Conservation (phyloP, 805 yeast genomes). For the Zygoascus tannicola region DNA sequence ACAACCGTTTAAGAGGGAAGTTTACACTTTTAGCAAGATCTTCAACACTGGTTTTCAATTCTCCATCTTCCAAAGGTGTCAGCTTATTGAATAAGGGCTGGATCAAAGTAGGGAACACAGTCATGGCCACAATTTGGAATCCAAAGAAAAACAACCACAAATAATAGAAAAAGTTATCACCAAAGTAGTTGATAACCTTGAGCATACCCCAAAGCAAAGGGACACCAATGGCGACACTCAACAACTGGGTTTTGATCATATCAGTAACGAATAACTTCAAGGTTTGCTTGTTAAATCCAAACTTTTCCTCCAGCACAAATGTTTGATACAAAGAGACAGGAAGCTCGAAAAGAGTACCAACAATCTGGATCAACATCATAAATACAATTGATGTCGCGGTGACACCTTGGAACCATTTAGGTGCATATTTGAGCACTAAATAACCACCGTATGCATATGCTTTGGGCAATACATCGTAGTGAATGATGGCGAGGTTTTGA, state of each 20-base stretch:
- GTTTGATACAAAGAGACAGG: constrained; percentile 70
- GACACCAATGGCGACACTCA: constrained; percentile 53
- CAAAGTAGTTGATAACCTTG: constrained; percentile 71
- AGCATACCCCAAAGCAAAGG: constrained; percentile 69
- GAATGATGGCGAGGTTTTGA: constrained; percentile 49
- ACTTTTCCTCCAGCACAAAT: constrained; percentile 85
- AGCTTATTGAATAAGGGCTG: constrained; percentile 90
- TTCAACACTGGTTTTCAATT: constrained; percentile 73
- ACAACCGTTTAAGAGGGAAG: constrained; percentile 81
- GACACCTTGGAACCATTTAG: constrained; percentile 38
- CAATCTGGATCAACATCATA: constrained; percentile 39
- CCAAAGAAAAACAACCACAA: constrained; percentile 60
- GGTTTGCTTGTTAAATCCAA: constrained; percentile 88
- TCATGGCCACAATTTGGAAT: constrained; percentile 64
- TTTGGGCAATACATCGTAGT: constrained; percentile 54
- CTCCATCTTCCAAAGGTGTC: constrained; percentile 84
- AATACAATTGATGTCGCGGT: constrained; percentile 68
- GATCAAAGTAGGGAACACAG: constrained; percentile 74
- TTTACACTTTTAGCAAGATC: constrained; percentile 60
- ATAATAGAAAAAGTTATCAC: constrained; percentile 74
- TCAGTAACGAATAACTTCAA: constrained; percentile 63
- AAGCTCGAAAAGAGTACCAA: constrained; percentile 45
- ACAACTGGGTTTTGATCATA: constrained; percentile 46
- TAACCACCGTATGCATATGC: constrained; percentile 47
- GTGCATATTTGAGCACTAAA: constrained; percentile 23